Evolutionary conservation across 495 filamentous ascomycete genomes (phyloP).

Genomic region (Pseudotulostoma volvatum): DNA sequence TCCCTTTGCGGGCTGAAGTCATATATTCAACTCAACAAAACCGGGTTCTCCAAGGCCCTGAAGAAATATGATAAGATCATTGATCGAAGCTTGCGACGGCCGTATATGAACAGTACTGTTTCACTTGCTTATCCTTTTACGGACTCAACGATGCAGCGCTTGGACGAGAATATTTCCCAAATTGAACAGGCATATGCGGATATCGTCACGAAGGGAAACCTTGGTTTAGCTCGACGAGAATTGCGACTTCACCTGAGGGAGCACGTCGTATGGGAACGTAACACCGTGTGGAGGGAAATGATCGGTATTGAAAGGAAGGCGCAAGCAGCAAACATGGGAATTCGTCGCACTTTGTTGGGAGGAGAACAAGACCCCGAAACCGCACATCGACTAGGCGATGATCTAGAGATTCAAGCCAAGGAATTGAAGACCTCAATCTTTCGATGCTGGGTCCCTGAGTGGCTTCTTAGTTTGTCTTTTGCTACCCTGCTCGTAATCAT

Average conservation of each 20-base stretch:
- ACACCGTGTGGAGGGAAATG: slow-evolving; percentile 98
- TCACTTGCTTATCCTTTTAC: slow-evolving; percentile 61
- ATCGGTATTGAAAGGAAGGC: slow-evolving; percentile 95
- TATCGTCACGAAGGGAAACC: slow-evolving; percentile 65
- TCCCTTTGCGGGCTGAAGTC: slow-evolving; percentile 91
- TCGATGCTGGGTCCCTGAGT: slow-evolving; percentile 53
- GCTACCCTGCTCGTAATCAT: slow-evolving; percentile 57
- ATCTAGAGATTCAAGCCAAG: slow-evolving; percentile 43
- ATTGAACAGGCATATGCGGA: slow-evolving; percentile 70
- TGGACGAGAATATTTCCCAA: slow-evolving; percentile 52
- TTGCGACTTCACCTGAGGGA: slow-evolving; percentile 83
- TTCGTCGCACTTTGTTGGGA: slow-evolving; percentile 62
- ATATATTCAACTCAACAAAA: slow-evolving; percentile 90
- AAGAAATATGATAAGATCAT: slow-evolving; percentile 99
- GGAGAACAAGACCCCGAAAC: slow-evolving; percentile 51
- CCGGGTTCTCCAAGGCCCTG: slow-evolving; percentile 84
- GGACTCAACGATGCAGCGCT: slow-evolving; percentile 44
- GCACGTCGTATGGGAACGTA: slow-evolving; percentile 97
- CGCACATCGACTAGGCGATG: slow-evolving; percentile 69
- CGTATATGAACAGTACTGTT: slow-evolving; percentile 61
- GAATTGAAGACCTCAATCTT: slow-evolving; percentile 72
- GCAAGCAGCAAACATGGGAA: slow-evolving; percentile 82
- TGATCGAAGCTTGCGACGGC: slow-evolving; percentile 55
- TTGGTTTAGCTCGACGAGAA: slow-evolving; percentile 58
- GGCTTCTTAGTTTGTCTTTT: slow-evolving; percentile 71